Conservation (phyloP, 306 rosid genomes). For the Prunus davidiana region DNA sequence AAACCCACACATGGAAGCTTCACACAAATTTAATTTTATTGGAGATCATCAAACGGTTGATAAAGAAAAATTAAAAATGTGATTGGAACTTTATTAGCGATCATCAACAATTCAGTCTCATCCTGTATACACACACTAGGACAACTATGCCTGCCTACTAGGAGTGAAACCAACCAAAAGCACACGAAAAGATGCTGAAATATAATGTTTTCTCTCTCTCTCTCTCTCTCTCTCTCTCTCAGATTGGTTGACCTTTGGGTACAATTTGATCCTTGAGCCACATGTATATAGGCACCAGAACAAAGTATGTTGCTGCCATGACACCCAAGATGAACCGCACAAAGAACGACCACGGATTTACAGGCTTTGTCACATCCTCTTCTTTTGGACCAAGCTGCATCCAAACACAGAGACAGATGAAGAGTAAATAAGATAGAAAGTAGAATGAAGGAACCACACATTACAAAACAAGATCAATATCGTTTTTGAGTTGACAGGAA, state of each 20-base stretch:
- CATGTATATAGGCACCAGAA: constrained; percentile 84
- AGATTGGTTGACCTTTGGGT: constrained; percentile 84
- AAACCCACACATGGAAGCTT: too few species aligned
- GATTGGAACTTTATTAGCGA: background rate
- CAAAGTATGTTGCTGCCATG: constrained; percentile 78
- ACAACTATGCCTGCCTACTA: background rate
- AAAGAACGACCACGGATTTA: constrained; percentile 51
- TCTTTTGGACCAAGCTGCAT: constrained; percentile 96
- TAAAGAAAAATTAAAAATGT: background rate
- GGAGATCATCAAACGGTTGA: background rate
- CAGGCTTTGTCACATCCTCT: constrained; percentile 74
- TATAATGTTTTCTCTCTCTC: background rate
- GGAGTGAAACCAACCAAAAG: background rate
- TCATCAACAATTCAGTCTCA: background rate
- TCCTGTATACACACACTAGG: background rate
- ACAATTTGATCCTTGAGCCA: constrained; percentile 87
- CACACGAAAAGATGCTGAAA: background rate
- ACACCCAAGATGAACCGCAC: constrained; percentile 65
- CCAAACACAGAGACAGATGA: constrained; percentile 8
- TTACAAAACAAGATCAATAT: background rate
- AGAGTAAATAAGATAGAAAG: background rate
- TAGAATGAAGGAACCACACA: background rate
- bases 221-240: constrained; percentile 18
- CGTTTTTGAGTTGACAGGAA: background rate
- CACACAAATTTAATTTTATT: too few species aligned